These are phyloP conservation scores for Aspergillus tanneri DNA, from an alignment of 2,329 filamentous ascomycete genomes.

Conservation along the genomic window DNA sequence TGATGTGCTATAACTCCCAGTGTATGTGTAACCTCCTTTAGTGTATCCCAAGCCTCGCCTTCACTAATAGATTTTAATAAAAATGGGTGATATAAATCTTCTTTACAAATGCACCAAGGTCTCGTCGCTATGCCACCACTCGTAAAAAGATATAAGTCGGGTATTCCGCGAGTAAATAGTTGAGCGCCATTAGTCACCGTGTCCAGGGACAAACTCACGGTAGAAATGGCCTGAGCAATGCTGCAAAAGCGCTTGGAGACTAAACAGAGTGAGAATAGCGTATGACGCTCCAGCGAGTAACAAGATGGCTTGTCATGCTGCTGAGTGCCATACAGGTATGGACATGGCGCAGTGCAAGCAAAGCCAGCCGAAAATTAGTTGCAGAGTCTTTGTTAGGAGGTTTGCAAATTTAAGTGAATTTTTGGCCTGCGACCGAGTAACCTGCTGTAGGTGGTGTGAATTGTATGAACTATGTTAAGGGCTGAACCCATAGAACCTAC, in stretches of 20 bases:
- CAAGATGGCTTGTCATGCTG: slow-evolving; percentile 15
- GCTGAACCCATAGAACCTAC: no score
- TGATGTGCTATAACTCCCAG: background rate
- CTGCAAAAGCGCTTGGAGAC: slow-evolving; percentile 19
- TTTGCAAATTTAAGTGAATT: no score
- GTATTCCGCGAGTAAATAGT: slow-evolving; percentile 16
- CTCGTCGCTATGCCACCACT: slow-evolving; percentile 18
- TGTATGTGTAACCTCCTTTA: background rate
- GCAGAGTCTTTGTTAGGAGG: no score
- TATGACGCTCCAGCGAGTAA: slow-evolving; percentile 18
- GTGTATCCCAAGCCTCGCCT: background rate
- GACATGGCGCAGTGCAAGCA: no score
- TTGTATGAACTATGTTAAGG: no score
- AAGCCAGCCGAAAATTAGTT: no score
- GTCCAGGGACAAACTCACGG: slow-evolving; percentile 25
- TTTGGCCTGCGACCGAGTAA: no score
- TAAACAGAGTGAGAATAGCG: slow-evolving; percentile 19
- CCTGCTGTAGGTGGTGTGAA: no score
- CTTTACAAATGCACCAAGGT: slow-evolving; percentile 16
- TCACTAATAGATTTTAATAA: background rate
- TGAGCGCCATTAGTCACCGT: slow-evolving; percentile 24
- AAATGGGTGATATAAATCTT: slow-evolving; percentile 8
- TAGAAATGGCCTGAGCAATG: slow-evolving; percentile 20
- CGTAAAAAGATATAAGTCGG: slow-evolving; percentile 23
- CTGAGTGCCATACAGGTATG: no score